Base-by-base conservation (phyloP, 2,329 filamentous ascomycete genomes). In the Aspergillus sp. region DNA sequence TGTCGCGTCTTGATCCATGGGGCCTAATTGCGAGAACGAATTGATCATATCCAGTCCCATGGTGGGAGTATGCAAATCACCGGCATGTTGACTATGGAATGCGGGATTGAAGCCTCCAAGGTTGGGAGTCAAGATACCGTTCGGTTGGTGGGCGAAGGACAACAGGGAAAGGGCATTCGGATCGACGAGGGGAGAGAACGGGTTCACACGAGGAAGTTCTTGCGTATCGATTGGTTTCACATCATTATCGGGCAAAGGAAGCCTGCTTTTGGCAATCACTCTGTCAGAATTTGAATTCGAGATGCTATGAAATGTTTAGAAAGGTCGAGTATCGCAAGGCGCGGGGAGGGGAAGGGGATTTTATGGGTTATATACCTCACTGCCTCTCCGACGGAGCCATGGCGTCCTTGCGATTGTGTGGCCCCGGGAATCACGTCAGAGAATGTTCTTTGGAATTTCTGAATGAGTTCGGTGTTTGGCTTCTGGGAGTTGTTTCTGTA, bases 71-170 rank as follows among this genome's bases (percentile, higher is more conserved):
- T 95, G 89, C 48, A 96, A 76, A 67, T 95, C 90, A 44, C 88
- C 87, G 33, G 88, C 86, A 19, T 39, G 37, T 67, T 90, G 88
- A 45, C 79, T 82, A 64, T 94, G 88, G 63, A 90, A 94, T 55
- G 91, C 71, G 15, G 86, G 86, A 62, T 86, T 63, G 53, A 83
- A 85, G 41, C 86, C 86, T 53, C 86, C 88, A 2, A 89, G 86
- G 1, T 88, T 94, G 2, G 90, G 88, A 6, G 89, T 90, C 69
- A 95, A 96, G 69, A 93, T 93, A 12, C 85, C 87, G 13, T 86
- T 81, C 41, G 85, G 81, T 54, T 90, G 86, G 67, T 87, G 88
- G 54, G 85, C 83, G 62, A 95, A 91, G 48, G 79, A 78, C 50
- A 82, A 78, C 69, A 95, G 96, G 20, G 83, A 81, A 65, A 88